A percentile compares a stretch with the other conserved stretches of the same genome.
These are phyloP conservation scores for Toxicodendron radicans DNA, from an alignment of 345 rosid genomes.

Conservation along the genomic window DNA sequence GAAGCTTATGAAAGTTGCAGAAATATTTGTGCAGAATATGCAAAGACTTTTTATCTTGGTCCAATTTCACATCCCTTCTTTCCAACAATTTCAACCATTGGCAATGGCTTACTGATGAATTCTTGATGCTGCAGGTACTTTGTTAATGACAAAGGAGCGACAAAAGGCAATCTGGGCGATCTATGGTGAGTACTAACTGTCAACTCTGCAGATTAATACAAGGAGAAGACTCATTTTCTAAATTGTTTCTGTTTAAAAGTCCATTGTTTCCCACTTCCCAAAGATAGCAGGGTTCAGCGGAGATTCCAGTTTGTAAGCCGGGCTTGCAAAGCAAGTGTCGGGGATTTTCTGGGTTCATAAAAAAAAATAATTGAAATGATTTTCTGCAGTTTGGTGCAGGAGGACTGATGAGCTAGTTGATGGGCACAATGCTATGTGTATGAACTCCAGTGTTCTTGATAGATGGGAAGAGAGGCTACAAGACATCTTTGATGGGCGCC, in stretches of 20 bases:
- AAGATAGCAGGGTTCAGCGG: too few relatives aligned
- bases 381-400: constrained; percentile 56
- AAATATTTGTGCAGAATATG: constrained; percentile 53
- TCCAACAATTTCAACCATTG: neutral
- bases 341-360: too few relatives aligned
- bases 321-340: too few relatives aligned
- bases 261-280: too few relatives aligned
- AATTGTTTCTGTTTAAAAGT: too few relatives aligned
- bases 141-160: constrained; percentile 59
- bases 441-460: constrained; percentile 45
- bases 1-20: constrained; percentile 53
- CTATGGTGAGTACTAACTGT: constrained; percentile 39
- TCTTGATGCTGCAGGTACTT: constrained; percentile 44
- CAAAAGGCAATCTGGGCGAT: constrained; percentile 72
- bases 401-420: constrained; percentile 65
- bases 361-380: neutral
- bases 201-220: neutral
- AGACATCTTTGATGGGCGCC: constrained; percentile 54
- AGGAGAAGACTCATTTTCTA: neutral
- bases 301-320: too few relatives aligned
- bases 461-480: constrained; percentile 60
- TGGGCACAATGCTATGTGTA: constrained; percentile 48
- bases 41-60: constrained; percentile 72
- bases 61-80: neutral
- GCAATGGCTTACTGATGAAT: neutral